These are phyloP conservation scores for Aspergillus sp. DNA, from an alignment of 2,329 filamentous ascomycete species.

Conservation along the genomic window DNA sequence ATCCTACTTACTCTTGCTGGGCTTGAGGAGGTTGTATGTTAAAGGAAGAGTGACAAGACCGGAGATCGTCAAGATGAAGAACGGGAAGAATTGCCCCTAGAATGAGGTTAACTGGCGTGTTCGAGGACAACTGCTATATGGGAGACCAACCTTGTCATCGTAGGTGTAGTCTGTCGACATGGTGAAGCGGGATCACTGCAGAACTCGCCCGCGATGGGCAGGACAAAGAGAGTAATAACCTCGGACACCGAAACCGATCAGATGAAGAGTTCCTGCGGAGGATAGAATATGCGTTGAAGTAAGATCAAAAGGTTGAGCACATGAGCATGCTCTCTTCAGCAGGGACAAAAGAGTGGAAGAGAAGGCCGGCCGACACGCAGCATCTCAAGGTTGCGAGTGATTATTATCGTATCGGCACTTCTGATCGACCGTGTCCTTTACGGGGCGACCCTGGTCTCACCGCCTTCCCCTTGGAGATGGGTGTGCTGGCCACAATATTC, in stretches of 20 bases:
- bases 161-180: slow-evolving; percentile 97
- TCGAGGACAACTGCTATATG: neutral
- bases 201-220: slow-evolving; percentile 33
- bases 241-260: neutral
- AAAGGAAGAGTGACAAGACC: slow-evolving; percentile 85
- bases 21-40: slow-evolving; percentile 82
- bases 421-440: slow-evolving; percentile 43
- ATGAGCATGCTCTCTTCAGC: slow-evolving; percentile 14
- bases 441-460: slow-evolving; percentile 19
- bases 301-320: slow-evolving; percentile 3
- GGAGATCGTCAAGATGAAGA: slow-evolving; percentile 91
- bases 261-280: neutral
- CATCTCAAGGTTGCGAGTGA: slow-evolving; percentile 17
- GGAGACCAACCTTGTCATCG: slow-evolving; percentile 72
- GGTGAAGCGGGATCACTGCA: slow-evolving; percentile 31
- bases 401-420: slow-evolving; percentile 27
- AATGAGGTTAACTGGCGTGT: slow-evolving; percentile 2
- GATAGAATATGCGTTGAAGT: slow-evolving; percentile 1
- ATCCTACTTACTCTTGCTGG: slow-evolving; percentile 60
- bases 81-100: slow-evolving; percentile 95
- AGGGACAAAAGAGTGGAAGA: slow-evolving; percentile 8
- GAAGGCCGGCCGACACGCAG: slow-evolving; percentile 9
- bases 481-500: neutral
- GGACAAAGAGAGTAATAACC: slow-evolving; percentile 8
- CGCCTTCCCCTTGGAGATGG: slow-evolving; percentile 23